Evolutionary conservation across 176 grass and related monocot species (phyloP), one percentile per base, ranked within the genome.

Genomic region (Elaeis guineensis): DNA sequence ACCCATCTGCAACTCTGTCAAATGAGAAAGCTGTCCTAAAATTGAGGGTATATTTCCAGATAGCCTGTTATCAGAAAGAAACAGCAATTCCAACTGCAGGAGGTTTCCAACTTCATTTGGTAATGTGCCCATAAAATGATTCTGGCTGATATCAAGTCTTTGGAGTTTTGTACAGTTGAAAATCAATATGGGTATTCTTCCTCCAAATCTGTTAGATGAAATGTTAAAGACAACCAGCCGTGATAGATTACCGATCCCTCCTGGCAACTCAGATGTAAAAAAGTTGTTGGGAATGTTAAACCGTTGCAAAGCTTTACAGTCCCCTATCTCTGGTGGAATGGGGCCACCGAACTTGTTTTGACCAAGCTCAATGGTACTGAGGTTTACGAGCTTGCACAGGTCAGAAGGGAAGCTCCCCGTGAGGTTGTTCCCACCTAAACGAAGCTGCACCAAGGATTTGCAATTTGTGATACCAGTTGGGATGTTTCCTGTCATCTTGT

Each of bases 91-190:
- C 81, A 98, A 72, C 67, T 98, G 85, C 50, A 76, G 66, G 51
- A 98, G 73, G 49, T 59, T 73, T 48, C 94, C 94, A 78, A 93
- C 76, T 81, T 98, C 87, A 51, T 83, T 72, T 51, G 88, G 84
- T 56, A 98, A 67, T 50, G 66, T 70, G 66, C 84, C 94, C 59
- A 69, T 73, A 79, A 98, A 93, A 35, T 29, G 59, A 67, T 98
- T 98, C 75, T 86, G 94, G 66, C 94, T 98, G 26, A 98, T 78
- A 83, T 98, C 94, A 67, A 98, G 88, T 32, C 94, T 75, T 58
- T 98, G 94, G 68, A 98, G 82, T 19, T 55, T 75, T 69, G 76
- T 92, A 72, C 94, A 98, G 57, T 86, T 77, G 73, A 98, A 98
- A 69, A 98, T 83, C 67, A 78, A 76, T 50, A 88, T 49, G 14